Percentiles rank a stretch among this genome's conserved stretches.
These are phyloP conservation scores for Arthroderma sp. DNA, from an alignment of 2,329 filamentous ascomycete genomes.

Conservation along the genomic window DNA sequence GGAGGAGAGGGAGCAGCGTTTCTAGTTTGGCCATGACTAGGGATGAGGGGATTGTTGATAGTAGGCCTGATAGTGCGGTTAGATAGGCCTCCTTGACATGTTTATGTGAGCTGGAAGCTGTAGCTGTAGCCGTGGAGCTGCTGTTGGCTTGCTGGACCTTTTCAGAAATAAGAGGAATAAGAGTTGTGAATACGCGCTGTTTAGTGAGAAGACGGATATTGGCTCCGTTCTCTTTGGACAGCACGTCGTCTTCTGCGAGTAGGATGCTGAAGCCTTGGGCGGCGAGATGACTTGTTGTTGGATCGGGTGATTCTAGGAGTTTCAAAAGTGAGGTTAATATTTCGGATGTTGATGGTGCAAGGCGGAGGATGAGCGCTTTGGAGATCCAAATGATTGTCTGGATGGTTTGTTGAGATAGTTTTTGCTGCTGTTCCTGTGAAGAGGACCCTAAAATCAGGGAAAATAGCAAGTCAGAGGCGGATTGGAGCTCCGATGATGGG, in stretches of 20 bases:
- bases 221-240: constrained; percentile 49
- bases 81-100: constrained; percentile 46
- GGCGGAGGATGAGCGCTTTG: constrained; percentile 47
- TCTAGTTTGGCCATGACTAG: constrained; percentile 47
- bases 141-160: constrained; percentile 35
- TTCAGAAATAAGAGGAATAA: constrained; percentile 43
- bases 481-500: constrained; percentile 19
- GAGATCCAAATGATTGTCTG: constrained; percentile 47
- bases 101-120: constrained; percentile 11
- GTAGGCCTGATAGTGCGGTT: constrained; percentile 48
- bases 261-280: constrained; percentile 48
- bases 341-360: constrained; percentile 34
- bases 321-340: constrained; percentile 39
- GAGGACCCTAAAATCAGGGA: constrained; percentile 16
- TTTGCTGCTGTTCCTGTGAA: constrained; percentile 10
- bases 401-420: constrained; percentile 30
- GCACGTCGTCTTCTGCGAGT: constrained; percentile 46
- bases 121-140: constrained; percentile 11
- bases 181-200: constrained; percentile 49
- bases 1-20: constrained; percentile 45
- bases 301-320: constrained; percentile 31
- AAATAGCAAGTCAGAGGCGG: constrained; percentile 21
- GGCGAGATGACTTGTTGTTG: constrained; percentile 36
- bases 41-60: constrained; percentile 46
- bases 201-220: constrained; percentile 49